phyloP scores from a whole-genome alignment of 2,329 filamentous ascomycete genomes.

The Tolypocladium pustulatum region DNA sequence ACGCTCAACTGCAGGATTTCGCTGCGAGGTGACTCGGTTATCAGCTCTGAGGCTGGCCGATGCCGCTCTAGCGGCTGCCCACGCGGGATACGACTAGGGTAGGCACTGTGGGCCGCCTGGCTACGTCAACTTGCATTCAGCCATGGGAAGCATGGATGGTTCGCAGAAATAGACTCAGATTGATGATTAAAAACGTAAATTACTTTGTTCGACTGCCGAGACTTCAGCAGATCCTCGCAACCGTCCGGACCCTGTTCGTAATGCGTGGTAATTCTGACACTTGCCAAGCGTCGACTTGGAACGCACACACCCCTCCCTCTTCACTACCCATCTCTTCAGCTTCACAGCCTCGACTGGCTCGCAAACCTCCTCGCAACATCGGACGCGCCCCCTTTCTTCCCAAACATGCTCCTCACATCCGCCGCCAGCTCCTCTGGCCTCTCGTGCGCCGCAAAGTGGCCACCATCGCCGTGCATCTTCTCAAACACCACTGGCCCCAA shows the following conservation, averaged over 20 bases:
- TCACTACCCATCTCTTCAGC: background rate
- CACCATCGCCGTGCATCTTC: constrained; percentile 35
- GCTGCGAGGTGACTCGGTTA: background rate
- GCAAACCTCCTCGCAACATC: constrained; percentile 10
- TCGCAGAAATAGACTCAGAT: no score
- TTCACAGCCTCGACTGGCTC: background rate
- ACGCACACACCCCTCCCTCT: no score
- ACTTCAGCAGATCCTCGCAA: no score
- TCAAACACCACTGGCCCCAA: constrained; percentile 52
- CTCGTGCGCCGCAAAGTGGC: constrained; percentile 54
- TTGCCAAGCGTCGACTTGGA: background rate
- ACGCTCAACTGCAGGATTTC: background rate
- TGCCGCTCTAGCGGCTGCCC: background rate
- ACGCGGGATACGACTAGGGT: no score
- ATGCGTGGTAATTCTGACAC: background rate
- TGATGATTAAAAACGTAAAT: background rate
- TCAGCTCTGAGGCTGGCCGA: background rate
- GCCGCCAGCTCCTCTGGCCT: constrained; percentile 38
- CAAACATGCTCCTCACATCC: constrained; percentile 50
- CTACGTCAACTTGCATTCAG: background rate
- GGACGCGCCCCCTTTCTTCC: constrained; percentile 34
- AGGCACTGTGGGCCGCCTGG: background rate
- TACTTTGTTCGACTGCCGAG: no score
- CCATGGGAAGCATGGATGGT: background rate
- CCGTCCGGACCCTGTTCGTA: no score